A percentile compares a stretch with the other conserved stretches of the same genome.
phyloP scores from a whole-genome alignment of 2,329 filamentous ascomycete genomes.

The Cladophialophora exuberans region DNA sequence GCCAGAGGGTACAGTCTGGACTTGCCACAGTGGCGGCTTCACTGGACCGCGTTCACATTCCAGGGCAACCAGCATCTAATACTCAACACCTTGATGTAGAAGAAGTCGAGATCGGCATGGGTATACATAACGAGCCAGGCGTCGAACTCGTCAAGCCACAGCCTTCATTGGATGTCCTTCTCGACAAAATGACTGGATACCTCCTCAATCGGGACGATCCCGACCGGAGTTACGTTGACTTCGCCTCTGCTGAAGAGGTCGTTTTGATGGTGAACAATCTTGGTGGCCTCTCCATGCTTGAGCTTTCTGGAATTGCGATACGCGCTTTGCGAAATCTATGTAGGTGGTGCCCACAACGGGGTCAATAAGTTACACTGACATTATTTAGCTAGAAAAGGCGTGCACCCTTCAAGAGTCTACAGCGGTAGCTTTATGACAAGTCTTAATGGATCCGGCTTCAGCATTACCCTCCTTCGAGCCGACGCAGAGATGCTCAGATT shows the following conservation, averaged over 20 bases:
- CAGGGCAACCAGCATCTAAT: constrained; percentile 43
- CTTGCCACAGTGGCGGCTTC: constrained; percentile 63
- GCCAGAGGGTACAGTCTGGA: constrained; percentile 54
- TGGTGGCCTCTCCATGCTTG: constrained; percentile 61
- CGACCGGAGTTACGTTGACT: constrained; percentile 12
- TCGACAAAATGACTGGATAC: constrained; percentile 48
- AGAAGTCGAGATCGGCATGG: constrained; percentile 67
- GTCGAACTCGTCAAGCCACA: background rate
- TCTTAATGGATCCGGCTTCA: constrained; percentile 16
- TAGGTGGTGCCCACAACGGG: too few relatives aligned
- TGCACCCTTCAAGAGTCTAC: constrained; percentile 52
- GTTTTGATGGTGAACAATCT: constrained; percentile 61
- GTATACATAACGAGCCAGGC: constrained; percentile 68
- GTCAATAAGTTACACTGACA: too few relatives aligned
- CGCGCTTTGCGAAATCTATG: too few relatives aligned
- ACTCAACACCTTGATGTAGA: constrained; percentile 50
- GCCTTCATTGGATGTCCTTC: background rate
- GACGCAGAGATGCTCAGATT: constrained; percentile 70
- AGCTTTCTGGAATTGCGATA: constrained; percentile 61
- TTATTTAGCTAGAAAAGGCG: too few relatives aligned
- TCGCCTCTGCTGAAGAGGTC: constrained; percentile 52
- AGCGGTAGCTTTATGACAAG: constrained; percentile 13
- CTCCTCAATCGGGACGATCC: constrained; percentile 39
- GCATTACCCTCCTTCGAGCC: constrained; percentile 5
- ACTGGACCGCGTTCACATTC: constrained; percentile 64